These are phyloP conservation scores for Aspergillus pseudoterreus DNA, from an alignment of 2,329 filamentous ascomycete genomes.

Conservation along the genomic window DNA sequence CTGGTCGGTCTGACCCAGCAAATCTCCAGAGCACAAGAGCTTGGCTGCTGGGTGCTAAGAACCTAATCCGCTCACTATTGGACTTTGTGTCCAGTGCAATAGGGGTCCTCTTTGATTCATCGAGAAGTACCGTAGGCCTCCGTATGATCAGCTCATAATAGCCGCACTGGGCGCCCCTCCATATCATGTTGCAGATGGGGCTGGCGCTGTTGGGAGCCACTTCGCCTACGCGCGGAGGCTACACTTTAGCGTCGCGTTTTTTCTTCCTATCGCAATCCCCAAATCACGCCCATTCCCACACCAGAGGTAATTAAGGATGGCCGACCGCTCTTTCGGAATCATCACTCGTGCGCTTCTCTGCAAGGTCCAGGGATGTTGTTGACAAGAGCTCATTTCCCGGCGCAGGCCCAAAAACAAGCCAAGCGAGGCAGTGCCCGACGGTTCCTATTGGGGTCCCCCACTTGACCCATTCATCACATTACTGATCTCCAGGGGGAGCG, in stretches of 20 bases:
- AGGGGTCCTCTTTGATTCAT: conserved; percentile 3
- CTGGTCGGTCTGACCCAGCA: neutral
- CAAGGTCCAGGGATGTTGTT: neutral
- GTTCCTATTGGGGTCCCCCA: conserved; percentile 6
- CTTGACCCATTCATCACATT: conserved; percentile 3
- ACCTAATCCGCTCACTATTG: conserved; percentile 8
- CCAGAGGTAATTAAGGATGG: conserved; percentile 2
- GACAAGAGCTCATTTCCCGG: conserved; percentile 6
- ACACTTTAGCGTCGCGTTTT: neutral
- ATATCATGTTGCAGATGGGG: conserved; percentile 6
- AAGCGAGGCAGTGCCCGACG: conserved; percentile 16
- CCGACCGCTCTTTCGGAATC: neutral
- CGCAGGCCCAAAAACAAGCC: conserved; percentile 5
- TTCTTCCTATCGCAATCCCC: conserved; percentile 6
- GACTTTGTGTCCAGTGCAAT: conserved; percentile 1
- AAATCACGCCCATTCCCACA: conserved; percentile 4
- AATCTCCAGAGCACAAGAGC: neutral
- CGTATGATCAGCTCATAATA: conserved; percentile 1
- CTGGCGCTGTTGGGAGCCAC: conserved; percentile 9
- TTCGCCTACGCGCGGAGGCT: conserved; percentile 5
- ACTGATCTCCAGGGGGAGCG: conserved; percentile 9
- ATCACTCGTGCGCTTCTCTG: conserved; percentile 6
- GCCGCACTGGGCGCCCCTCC: neutral
- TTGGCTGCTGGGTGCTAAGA: conserved; percentile 8
- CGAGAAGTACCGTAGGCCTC: conserved; percentile 4